phyloP scores from a whole-genome alignment of 2,329 filamentous ascomycete species.

The Aspergillus floridensis region DNA sequence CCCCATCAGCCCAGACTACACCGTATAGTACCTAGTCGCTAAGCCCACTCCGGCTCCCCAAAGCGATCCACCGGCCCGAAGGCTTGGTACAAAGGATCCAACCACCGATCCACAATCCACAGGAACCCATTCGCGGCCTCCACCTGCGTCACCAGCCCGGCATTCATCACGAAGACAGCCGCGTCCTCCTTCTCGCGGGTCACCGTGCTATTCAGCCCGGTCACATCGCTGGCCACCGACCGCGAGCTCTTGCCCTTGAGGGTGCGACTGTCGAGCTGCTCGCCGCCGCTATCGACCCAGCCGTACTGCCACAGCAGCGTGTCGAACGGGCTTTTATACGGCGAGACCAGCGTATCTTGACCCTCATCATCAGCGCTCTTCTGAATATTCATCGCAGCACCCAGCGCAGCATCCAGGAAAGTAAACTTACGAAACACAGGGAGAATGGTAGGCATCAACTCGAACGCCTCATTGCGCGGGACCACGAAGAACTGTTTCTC shows the following conservation, averaged over 20 bases:
- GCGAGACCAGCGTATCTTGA: background rate
- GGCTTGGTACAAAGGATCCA: background rate
- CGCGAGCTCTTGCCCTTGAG: background rate
- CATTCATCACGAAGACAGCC: background rate
- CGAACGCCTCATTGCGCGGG: background rate
- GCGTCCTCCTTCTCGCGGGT: background rate
- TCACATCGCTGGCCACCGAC: background rate
- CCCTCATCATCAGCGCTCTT: no score
- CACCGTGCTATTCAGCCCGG: background rate
- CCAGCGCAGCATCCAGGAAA: no score
- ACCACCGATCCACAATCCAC: slow-evolving; percentile 2
- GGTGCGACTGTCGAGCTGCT: background rate
- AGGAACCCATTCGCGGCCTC: background rate
- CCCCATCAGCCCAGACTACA: no score
- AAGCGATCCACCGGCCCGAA: background rate
- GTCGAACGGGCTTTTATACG: background rate
- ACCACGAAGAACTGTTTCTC: background rate
- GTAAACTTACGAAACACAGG: background rate
- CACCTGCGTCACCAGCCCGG: background rate
- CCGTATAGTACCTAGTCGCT: background rate
- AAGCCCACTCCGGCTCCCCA: background rate
- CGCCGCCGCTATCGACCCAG: background rate
- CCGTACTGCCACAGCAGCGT: background rate
- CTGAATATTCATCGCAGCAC: no score
- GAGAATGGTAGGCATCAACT: background rate